Evolutionary conservation across 495 filamentous ascomycete genomes (phyloP).

Genomic region (Aspergillus saccharolyticus): DNA sequence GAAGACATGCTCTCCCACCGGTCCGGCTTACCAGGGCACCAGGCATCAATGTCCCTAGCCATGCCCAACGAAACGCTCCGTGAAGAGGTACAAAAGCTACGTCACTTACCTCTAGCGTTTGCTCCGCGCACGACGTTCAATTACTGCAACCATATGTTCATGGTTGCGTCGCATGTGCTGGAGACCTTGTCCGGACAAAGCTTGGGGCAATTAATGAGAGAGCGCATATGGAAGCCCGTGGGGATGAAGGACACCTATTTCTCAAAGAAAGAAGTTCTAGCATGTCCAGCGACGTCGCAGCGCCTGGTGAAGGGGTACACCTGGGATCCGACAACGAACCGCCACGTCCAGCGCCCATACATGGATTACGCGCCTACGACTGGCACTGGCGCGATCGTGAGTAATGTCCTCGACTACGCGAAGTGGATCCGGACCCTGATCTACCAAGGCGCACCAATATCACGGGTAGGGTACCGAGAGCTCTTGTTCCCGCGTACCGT

Average conservation of each 20-base stretch:
- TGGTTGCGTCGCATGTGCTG: slow-evolving; percentile 37
- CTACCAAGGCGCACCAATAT: slow-evolving; percentile 18
- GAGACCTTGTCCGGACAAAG: slow-evolving; percentile 35
- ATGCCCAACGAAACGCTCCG: slow-evolving; percentile 7
- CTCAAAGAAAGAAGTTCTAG: slow-evolving; percentile 24
- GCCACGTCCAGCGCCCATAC: slow-evolving; percentile 12
- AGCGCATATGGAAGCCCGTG: slow-evolving; percentile 46
- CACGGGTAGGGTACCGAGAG: slow-evolving; percentile 32
- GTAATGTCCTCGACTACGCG: slow-evolving; percentile 48
- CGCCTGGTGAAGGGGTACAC: slow-evolving; percentile 20
- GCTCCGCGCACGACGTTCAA: slow-evolving; percentile 34
- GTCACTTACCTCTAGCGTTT: slow-evolving; percentile 32
- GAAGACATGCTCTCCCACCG: slow-evolving; percentile 50
- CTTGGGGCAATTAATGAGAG: slow-evolving; percentile 36
- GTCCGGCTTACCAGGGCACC: slow-evolving; percentile 40
- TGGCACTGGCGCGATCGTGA: slow-evolving; percentile 49
- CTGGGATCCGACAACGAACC: slow-evolving; percentile 8
- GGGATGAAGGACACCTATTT: slow-evolving; percentile 37
- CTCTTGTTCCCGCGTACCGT: slow-evolving; percentile 34
- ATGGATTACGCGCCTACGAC: slow-evolving; percentile 29
- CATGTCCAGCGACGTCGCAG: neutral
- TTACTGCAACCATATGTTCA: slow-evolving; percentile 51
- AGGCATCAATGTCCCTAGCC: slow-evolving; percentile 8
- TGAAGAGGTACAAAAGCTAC: slow-evolving; percentile 28
- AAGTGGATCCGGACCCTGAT: slow-evolving; percentile 44